A percentile compares a stretch with the other conserved stretches of the same genome.
Evolutionary conservation across 352 stramenopile species (phyloP).

Genomic region (Pythium rhizo-oryzae): DNA sequence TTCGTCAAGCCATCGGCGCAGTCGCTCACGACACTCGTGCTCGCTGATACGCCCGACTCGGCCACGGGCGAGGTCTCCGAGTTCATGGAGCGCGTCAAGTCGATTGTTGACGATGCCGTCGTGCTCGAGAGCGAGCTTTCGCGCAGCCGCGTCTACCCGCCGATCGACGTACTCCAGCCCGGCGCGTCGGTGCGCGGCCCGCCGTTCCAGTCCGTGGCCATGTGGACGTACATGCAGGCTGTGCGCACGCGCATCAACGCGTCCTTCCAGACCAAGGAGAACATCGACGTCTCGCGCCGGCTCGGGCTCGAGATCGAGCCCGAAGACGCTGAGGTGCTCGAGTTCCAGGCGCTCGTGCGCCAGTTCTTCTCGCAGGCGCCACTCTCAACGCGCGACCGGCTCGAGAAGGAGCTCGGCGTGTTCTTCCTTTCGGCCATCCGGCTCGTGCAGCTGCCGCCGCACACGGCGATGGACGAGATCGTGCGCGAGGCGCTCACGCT

Average conservation of each 20-base stretch:
- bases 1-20: constrained; percentile 47
- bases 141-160: constrained; percentile 64
- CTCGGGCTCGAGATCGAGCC: constrained; percentile 81
- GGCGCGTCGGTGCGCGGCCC: constrained; percentile 67
- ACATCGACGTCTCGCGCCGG: constrained; percentile 56
- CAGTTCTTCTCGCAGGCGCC: constrained; percentile 74
- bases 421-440: constrained; percentile 63
- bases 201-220: constrained; percentile 74
- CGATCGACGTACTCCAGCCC: constrained; percentile 64
- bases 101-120: constrained; percentile 76
- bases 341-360: constrained; percentile 69
- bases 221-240: constrained; percentile 67
- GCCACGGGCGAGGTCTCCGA: constrained; percentile 47
- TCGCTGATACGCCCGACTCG: constrained; percentile 66
- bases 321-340: constrained; percentile 67
- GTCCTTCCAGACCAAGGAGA: constrained; percentile 55
- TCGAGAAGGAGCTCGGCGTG: constrained; percentile 55
- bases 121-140: constrained; percentile 51
- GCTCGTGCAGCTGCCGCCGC: constrained; percentile 42
- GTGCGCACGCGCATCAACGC: constrained; percentile 70
- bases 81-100: constrained; percentile 65
- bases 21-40: constrained; percentile 70
- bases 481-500: constrained; percentile 36
- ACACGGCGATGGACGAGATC: constrained; percentile 56
- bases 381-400: constrained; percentile 26